phyloP scores from a whole-genome alignment of 257 asterid genomes.

The Petrea volubilis region DNA sequence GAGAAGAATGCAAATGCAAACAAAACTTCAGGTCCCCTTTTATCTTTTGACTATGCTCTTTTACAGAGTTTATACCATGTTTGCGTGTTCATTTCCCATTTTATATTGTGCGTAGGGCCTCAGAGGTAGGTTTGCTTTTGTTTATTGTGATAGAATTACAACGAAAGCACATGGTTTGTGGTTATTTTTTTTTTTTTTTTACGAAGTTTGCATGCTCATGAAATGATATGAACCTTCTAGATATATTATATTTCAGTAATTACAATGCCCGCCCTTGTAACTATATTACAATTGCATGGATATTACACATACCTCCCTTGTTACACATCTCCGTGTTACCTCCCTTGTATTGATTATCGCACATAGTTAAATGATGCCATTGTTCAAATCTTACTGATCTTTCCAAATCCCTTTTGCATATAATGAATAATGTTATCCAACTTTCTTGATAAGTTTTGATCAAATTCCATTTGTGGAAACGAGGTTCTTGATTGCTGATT shows the following conservation, averaged over 20 bases:
- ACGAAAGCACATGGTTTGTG: neutral
- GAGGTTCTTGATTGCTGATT: neutral
- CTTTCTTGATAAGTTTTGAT: neutral
- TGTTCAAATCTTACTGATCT: no score
- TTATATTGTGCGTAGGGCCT: neutral
- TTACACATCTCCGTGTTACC: no score
- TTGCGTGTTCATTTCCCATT: neutral
- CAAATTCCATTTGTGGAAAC: no score
- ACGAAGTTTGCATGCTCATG: neutral
- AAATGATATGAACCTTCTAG: neutral
- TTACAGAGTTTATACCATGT: neutral
- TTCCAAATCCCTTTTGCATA: no score
- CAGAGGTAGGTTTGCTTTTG: neutral
- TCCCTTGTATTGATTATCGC: no score
- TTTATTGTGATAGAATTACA: neutral
- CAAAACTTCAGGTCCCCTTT: slow-evolving; percentile 56
- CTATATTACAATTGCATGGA: neutral
- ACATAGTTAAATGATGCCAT: no score
- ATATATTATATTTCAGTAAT: neutral
- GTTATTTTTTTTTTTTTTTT: neutral
- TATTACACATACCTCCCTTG: neutral
- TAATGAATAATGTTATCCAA: neutral
- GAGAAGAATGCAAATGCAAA: slow-evolving; percentile 35
- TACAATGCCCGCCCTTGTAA: no score
- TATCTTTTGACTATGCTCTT: neutral